phyloP scores from a whole-genome alignment of 2,329 filamentous ascomycete genomes.

The Arachnomyces sp. region DNA sequence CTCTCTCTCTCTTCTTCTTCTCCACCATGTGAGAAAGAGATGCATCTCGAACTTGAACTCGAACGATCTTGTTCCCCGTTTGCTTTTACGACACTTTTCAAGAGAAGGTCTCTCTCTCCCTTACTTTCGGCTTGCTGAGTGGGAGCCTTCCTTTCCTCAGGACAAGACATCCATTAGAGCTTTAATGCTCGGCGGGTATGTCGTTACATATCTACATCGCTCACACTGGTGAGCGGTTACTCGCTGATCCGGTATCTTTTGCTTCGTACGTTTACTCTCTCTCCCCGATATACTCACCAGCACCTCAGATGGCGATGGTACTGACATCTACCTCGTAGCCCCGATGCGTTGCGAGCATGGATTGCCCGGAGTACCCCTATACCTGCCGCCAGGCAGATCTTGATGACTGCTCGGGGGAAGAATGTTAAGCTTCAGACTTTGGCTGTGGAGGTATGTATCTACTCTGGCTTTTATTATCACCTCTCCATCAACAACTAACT shows the following conservation, averaged over 20 bases:
- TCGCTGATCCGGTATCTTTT: conserved; percentile 67
- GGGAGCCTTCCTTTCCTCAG: conserved; percentile 22
- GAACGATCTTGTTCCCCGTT: no score
- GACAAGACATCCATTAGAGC: conserved; percentile 8
- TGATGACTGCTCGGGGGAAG: conserved; percentile 76
- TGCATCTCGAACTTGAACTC: no score
- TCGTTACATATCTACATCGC: conserved; percentile 84
- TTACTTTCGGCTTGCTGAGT: conserved; percentile 15
- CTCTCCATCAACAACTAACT: conserved; percentile 6
- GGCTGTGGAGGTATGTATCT: conserved; percentile 66
- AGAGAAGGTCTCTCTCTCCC: conserved; percentile 6
- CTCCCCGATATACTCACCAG: conserved; percentile 4
- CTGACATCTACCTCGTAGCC: conserved; percentile 37
- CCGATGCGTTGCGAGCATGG: conserved; percentile 79
- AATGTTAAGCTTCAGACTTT: conserved; percentile 74
- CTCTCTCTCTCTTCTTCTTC: conserved; percentile 3
- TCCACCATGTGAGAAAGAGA: no score
- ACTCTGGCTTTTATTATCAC: conserved; percentile 3
- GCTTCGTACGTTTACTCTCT: conserved; percentile 57
- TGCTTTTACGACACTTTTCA: conserved; percentile 12
- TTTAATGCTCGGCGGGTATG: conserved; percentile 49
- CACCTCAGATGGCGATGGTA: conserved; percentile 14
- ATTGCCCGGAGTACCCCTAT: conserved; percentile 68
- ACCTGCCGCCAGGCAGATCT: conserved; percentile 68
- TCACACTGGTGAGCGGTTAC: conserved; percentile 81